phyloP scores from a whole-genome alignment of 495 filamentous ascomycete species.

The Niebla homalea region DNA sequence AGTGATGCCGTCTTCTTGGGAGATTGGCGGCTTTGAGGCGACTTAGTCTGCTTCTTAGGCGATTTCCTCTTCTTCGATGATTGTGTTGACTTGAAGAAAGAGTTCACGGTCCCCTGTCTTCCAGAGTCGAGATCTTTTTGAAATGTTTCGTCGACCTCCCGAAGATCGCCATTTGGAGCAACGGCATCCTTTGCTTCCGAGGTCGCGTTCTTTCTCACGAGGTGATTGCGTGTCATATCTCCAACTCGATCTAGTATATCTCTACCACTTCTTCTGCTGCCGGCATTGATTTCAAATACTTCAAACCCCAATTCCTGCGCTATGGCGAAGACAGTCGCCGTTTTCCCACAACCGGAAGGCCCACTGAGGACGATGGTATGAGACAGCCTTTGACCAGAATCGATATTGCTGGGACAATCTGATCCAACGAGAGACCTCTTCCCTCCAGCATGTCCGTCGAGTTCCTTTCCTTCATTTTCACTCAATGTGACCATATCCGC shows the following conservation, averaged over 20 bases:
- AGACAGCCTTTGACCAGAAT: slow-evolving; percentile 27
- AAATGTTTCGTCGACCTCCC: slow-evolving; percentile 27
- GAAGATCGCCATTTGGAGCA: slow-evolving; percentile 24
- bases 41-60: slow-evolving; percentile 22
- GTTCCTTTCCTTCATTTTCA: slow-evolving; percentile 42
- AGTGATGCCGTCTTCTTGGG: slow-evolving; percentile 7
- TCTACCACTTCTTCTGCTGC: slow-evolving; percentile 69
- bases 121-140: slow-evolving; percentile 46
- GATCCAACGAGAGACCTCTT: slow-evolving; percentile 54
- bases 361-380: slow-evolving; percentile 78
- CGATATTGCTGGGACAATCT: slow-evolving; percentile 27
- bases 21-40: slow-evolving; percentile 17
- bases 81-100: slow-evolving; percentile 58
- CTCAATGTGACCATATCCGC: slow-evolving; percentile 61
- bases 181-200: slow-evolving; percentile 18
- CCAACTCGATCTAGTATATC: slow-evolving; percentile 87
- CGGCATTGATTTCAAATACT: slow-evolving; percentile 86
- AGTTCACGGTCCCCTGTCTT: slow-evolving; percentile 62
- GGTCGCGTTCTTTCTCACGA: slow-evolving; percentile 46
- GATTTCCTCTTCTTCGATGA: slow-evolving; percentile 16
- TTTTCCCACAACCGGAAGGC: slow-evolving; percentile 84
- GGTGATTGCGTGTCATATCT: slow-evolving; percentile 92
- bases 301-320: slow-evolving; percentile 91
- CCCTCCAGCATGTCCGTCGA: slow-evolving; percentile 22
- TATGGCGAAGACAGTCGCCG: slow-evolving; percentile 83